A percentile compares a stretch with the other conserved stretches of the same genome.
These are phyloP conservation scores for Vanderwaltozyma polyspora DNA, from an alignment of 805 yeast genomes.

Conservation along the genomic window DNA sequence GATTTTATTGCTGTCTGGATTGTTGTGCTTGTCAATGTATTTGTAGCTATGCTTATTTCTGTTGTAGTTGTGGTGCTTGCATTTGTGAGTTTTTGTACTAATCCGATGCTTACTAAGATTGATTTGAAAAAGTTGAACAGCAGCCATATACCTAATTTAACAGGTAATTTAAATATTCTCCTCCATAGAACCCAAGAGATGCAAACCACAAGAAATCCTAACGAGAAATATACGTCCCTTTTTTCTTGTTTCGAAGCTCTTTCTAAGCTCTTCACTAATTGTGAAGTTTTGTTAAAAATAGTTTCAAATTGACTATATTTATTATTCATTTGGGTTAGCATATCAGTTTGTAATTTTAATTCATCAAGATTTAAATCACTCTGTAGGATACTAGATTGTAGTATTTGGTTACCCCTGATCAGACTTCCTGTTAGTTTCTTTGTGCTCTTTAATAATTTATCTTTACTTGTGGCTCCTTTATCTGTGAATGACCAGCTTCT, in stretches of 20 bases:
- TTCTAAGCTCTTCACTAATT: constrained; percentile 23
- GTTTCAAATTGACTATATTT: constrained; percentile 23
- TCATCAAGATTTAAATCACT: constrained; percentile 27
- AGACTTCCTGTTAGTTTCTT: constrained; percentile 23
- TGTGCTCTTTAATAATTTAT: constrained; percentile 19
- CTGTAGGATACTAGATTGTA: constrained; percentile 26
- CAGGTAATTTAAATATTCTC: constrained; percentile 25
- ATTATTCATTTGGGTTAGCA: constrained; percentile 20
- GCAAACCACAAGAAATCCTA: constrained; percentile 21
- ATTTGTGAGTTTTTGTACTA: constrained; percentile 8
- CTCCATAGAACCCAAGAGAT: constrained; percentile 28
- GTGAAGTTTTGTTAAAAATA: constrained; percentile 20
- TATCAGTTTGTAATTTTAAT: constrained; percentile 22
- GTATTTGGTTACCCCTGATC: constrained; percentile 22
- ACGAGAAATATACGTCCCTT: constrained; percentile 24
- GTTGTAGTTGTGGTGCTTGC: background rate
- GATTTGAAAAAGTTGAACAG: constrained; percentile 30
- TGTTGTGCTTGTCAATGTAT: background rate
- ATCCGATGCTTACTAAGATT: constrained; percentile 18
- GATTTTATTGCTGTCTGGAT: background rate
- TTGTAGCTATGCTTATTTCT: background rate
- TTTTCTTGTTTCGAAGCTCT: constrained; percentile 25
- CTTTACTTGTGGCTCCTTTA: constrained; percentile 12
- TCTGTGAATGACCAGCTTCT: constrained; percentile 3
- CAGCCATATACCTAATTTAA: constrained; percentile 23